Evolutionary conservation across 2,329 filamentous ascomycete genomes (phyloP), one percentile per base, ranked within the genome.

Genomic region (Colletotrichum sansevieriae): DNA sequence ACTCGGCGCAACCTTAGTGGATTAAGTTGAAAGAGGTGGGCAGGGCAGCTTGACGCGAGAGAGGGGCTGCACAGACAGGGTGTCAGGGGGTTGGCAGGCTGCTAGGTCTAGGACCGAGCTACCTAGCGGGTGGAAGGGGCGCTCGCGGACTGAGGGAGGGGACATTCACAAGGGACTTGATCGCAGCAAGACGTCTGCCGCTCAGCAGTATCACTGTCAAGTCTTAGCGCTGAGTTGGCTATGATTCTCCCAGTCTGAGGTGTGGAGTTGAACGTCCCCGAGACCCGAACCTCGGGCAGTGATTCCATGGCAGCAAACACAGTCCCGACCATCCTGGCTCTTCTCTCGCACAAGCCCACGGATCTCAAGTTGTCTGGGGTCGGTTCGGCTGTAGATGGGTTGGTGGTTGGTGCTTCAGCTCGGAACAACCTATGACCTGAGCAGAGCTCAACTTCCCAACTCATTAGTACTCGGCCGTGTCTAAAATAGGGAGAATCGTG

Each of bases 271-370:
- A 49, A n/a, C 35, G 51, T 6, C 66, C 64, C 61, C 62, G 62
- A 65, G 65, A 33, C 54, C 61, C 61, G 65, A 68, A 20, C 49
- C 47, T 65, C 56, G 55, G 60, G 37, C 60, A 12, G 39, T 20
- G 12, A 35, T 15, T 13, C 43, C 22, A 20, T 2, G 13, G 63
- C 33, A 29, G 20, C 22, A 22, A 22, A 51, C 47, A 52, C 13
- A 52, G 25, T 39, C 35, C 37, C n/a, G 51, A 9, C 12, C 44
- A 0, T 60, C n/a, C 12, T 47, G 20, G 56, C n/a, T 35, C 9
- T 1, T 18, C 11, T 59, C 20, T 47, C 2, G 13, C 37, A 39
- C 12, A 39, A 13, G 46, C 47, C 47, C 59, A 47, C 44, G 47
- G 49, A 43, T 11, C 52, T 13, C 52, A 12, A 25, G 49, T 33